phyloP scores from a whole-genome alignment of 495 filamentous ascomycete genomes.

The Talaromyces nanjingensis region DNA sequence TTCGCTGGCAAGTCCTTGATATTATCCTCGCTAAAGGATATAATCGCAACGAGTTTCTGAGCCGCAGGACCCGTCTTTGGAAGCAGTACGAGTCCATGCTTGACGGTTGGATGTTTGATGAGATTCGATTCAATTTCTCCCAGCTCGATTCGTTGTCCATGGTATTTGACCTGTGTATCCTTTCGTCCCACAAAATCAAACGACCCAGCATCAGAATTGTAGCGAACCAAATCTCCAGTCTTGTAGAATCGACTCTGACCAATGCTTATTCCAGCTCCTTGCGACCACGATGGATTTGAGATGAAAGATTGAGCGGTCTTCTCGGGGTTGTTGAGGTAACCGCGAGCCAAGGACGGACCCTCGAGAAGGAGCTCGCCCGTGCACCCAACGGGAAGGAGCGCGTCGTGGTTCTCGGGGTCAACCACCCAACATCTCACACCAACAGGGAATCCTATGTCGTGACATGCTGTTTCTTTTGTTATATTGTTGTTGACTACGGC shows the following conservation, averaged over 20 bases:
- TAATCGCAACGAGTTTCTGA: conserved; percentile 33
- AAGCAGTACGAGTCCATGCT: conserved; percentile 37
- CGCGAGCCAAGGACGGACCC: conserved; percentile 39
- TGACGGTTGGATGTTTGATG: conserved; percentile 21
- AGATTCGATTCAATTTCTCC: conserved; percentile 57
- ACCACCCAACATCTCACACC: conserved; percentile 40
- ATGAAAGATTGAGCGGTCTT: conserved; percentile 41
- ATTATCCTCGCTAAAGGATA: conserved; percentile 21
- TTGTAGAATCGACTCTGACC: conserved; percentile 53
- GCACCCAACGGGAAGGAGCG: conserved; percentile 42
- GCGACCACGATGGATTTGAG: conserved; percentile 33
- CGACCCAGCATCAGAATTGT: conserved; percentile 48
- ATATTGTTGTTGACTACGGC: conserved; percentile 32
- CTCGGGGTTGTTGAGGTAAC: conserved; percentile 32
- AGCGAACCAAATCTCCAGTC: conserved; percentile 58
- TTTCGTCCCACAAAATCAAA: conserved; percentile 57
- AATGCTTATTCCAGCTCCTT: conserved; percentile 11
- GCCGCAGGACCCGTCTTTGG: conserved; percentile 34
- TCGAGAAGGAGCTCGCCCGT: conserved; percentile 45
- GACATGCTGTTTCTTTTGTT: conserved; percentile 25
- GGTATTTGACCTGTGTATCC: conserved; percentile 62
- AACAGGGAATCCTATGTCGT: conserved; percentile 39
- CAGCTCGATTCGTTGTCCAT: conserved; percentile 60
- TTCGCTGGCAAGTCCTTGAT: conserved; percentile 17
- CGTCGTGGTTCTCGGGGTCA: conserved; percentile 34